Evolutionary conservation across 2,329 filamentous ascomycete genomes (phyloP).

Genomic region (Ceratocystis harringtonii): DNA sequence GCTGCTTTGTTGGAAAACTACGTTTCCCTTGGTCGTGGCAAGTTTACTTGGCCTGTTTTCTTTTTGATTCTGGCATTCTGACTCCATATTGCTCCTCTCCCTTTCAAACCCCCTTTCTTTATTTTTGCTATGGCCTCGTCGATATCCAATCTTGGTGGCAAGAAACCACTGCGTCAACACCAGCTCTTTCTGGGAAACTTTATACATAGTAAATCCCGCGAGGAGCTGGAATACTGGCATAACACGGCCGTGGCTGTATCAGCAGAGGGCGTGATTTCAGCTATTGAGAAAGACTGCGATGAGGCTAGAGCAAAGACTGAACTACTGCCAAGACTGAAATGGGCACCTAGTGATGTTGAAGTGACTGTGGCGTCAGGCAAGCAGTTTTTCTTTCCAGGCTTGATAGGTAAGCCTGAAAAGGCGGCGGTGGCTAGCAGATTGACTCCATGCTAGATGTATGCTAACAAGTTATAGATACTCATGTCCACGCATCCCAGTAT

Average conservation of each 20-base stretch:
- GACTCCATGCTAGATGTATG: background rate
- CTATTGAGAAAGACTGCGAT: constrained; percentile 28
- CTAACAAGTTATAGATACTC: constrained; percentile 53
- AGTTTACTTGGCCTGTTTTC: background rate
- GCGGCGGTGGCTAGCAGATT: background rate
- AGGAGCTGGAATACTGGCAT: constrained; percentile 37
- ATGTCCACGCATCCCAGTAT: constrained; percentile 90
- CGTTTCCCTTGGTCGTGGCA: background rate
- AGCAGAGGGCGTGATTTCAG: constrained; percentile 34
- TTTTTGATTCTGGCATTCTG: background rate
- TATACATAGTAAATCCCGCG: constrained; percentile 35
- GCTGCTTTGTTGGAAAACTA: background rate
- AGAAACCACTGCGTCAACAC: constrained; percentile 19
- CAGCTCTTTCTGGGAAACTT: constrained; percentile 41
- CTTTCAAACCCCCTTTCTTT: background rate
- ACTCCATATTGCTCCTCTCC: background rate
- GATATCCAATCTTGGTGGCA: background rate
- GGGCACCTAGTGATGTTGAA: constrained; percentile 28
- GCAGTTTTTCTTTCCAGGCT: constrained; percentile 72
- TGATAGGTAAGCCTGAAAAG: constrained; percentile 44
- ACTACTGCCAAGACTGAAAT: constrained; percentile 31
- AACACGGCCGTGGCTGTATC: constrained; percentile 38
- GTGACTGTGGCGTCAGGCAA: constrained; percentile 28
- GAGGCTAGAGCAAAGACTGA: constrained; percentile 23
- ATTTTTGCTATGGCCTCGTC: background rate